phyloP scores from a whole-genome alignment of 345 rosid genomes.

The Cochlearia excelsa region DNA sequence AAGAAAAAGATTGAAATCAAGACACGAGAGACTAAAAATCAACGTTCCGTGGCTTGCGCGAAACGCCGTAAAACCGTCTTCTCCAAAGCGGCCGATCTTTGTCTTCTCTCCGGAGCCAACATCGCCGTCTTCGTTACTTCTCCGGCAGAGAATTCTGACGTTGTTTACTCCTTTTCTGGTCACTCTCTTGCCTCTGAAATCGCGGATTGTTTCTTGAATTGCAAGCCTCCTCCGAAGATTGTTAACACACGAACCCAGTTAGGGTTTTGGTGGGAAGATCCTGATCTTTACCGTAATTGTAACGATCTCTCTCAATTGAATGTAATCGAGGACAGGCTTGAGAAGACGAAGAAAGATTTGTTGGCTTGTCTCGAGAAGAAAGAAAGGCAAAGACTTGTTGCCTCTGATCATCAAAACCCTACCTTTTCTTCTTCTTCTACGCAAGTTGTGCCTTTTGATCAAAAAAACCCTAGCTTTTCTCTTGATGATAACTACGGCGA shows the following conservation, averaged over 20 bases:
- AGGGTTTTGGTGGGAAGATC: constrained; percentile 4
- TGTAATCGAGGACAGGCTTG: neutral
- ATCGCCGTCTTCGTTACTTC: constrained; percentile 7
- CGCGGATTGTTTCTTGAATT: neutral
- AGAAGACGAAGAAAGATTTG: neutral
- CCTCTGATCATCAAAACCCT: neutral
- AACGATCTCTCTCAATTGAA: neutral
- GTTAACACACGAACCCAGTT: neutral
- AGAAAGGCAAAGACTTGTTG: too few species aligned
- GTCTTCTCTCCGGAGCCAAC: neutral
- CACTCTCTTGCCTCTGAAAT: neutral
- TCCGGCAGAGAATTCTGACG: neutral
- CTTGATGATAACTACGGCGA: too few species aligned
- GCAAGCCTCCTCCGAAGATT: neutral
- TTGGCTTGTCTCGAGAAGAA: neutral
- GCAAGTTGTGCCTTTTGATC: neutral
- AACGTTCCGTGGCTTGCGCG: neutral
- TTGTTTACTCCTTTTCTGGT: constrained; percentile 5
- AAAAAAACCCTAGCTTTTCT: neutral
- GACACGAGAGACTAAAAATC: neutral
- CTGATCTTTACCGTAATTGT: neutral
- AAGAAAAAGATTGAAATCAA: neutral
- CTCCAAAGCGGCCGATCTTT: neutral
- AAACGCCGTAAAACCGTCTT: neutral
- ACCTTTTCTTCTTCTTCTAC: too few species aligned